These are phyloP conservation scores for Ogataea allantospora DNA, from an alignment of 805 yeast species.

Conservation along the genomic window DNA sequence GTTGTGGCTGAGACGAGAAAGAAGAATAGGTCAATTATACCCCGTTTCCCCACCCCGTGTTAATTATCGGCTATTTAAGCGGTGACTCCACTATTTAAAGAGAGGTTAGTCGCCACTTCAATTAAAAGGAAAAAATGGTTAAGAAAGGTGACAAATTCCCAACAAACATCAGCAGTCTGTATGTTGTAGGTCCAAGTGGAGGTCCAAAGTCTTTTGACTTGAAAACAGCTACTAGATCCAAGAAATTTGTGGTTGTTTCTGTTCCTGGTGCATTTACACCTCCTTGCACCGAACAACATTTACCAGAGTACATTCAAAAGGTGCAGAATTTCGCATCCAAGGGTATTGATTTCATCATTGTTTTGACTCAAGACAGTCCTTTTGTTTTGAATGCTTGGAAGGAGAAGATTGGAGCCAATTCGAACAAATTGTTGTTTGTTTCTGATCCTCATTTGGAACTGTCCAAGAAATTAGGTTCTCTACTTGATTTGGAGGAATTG, in stretches of 20 bases:
- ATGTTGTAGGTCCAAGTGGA: slow-evolving; percentile 36
- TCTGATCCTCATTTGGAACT: slow-evolving; percentile 61
- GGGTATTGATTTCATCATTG: slow-evolving; percentile 62
- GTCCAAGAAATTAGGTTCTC: slow-evolving; percentile 57
- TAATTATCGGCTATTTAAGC: slow-evolving; percentile 10
- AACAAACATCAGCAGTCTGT: slow-evolving; percentile 32
- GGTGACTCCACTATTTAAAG: slow-evolving; percentile 9
- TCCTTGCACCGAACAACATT: slow-evolving; percentile 68
- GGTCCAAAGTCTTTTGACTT: slow-evolving; percentile 37
- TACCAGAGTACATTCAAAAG: slow-evolving; percentile 62
- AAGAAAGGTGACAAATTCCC: slow-evolving; percentile 37
- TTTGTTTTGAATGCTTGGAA: slow-evolving; percentile 73
- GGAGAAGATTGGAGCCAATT: slow-evolving; percentile 38
- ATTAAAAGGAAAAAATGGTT: slow-evolving; percentile 13
- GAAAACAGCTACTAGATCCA: slow-evolving; percentile 34
- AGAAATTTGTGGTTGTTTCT: slow-evolving; percentile 65
- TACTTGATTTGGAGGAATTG: slow-evolving; percentile 49
- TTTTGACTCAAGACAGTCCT: slow-evolving; percentile 68
- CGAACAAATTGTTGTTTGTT: slow-evolving; percentile 51
- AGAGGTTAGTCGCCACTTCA: background rate
- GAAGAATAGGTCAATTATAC: too few species aligned
- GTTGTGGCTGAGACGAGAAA: too few species aligned
- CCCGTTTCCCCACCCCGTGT: slow-evolving; percentile 6
- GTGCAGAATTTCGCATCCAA: slow-evolving; percentile 51
- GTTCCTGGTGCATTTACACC: slow-evolving; percentile 92